Evolutionary conservation across 2,329 filamentous ascomycete genomes (phyloP).

Genomic region (Thelonectria discophora): DNA sequence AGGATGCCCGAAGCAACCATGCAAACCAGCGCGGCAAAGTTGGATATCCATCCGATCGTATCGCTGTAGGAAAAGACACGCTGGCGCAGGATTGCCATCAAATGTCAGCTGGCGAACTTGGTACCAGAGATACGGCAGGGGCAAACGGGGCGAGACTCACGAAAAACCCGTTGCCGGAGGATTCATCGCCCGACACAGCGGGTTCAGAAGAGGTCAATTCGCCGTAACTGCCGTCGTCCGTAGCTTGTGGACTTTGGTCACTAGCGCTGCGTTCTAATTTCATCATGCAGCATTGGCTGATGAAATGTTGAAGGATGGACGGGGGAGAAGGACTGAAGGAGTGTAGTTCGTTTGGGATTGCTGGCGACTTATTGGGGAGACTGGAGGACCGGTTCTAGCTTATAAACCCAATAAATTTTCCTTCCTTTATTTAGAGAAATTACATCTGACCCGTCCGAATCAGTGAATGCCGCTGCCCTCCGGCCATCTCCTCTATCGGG

Average conservation of each 20-base stretch:
- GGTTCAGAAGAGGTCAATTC: neutral
- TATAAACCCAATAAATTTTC: too few species aligned
- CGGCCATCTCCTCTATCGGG: neutral
- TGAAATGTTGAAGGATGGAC: neutral
- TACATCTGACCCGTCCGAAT: too few species aligned
- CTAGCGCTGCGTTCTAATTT: neutral
- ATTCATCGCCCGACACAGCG: neutral
- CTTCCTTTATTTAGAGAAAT: too few species aligned
- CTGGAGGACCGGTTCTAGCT: too few species aligned
- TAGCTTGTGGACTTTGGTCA: neutral
- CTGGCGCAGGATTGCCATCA: neutral
- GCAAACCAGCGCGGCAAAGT: neutral
- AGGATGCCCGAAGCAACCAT: conserved; percentile 3
- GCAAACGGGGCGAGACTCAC: neutral
- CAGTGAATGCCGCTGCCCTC: too few species aligned
- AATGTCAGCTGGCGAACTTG: too few species aligned
- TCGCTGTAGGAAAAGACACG: conserved; percentile 17
- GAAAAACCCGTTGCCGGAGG: conserved; percentile 7
- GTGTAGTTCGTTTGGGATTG: neutral
- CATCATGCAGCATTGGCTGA: conserved; percentile 1
- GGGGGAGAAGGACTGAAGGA: neutral
- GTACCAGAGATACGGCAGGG: neutral
- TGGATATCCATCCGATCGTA: conserved; percentile 8
- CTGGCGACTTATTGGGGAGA: too few species aligned
- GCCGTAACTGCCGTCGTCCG: neutral